Evolutionary conservation across 495 filamentous ascomycete species (phyloP).

Genomic region (Podospora fimiseda): DNA sequence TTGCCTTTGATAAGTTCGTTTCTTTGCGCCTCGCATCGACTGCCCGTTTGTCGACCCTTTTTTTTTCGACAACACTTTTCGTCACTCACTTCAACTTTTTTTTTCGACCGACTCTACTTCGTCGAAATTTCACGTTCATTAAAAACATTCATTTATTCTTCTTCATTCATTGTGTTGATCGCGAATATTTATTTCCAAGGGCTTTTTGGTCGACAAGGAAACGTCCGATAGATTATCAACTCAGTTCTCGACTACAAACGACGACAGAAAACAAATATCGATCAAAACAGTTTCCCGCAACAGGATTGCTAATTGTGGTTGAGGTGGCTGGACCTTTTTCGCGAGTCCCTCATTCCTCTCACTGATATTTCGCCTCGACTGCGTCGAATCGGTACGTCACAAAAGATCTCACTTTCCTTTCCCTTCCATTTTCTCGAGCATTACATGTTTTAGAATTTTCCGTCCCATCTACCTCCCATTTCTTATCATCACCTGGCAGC

Average conservation of each 20-base stretch:
- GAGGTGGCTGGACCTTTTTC: constrained; percentile 4
- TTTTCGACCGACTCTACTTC: constrained; percentile 1
- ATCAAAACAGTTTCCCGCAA: no score
- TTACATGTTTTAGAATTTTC: no score
- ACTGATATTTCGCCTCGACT: constrained; percentile 8
- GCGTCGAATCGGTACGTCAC: constrained; percentile 11
- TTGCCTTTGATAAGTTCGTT: constrained; percentile 12
- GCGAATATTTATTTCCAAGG: constrained; percentile 14
- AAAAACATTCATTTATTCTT: constrained; percentile 11
- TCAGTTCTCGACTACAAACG: not conserved
- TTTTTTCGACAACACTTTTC: constrained; percentile 1
- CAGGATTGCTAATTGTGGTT: not conserved
- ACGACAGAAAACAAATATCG: no score
- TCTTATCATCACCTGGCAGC: no score
- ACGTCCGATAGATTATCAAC: not conserved
- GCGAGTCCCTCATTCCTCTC: constrained; percentile 16
- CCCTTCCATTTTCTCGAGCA: not conserved
- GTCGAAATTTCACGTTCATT: constrained; percentile 16
- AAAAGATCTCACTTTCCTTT: not conserved
- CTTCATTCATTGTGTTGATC: constrained; percentile 15
- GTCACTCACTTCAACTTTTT: constrained; percentile 18
- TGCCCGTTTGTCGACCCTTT: constrained; percentile 11
- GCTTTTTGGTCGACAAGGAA: not conserved
- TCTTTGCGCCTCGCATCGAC: constrained; percentile 1
- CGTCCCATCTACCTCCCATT: not conserved